Evolutionary conservation across 2,329 filamentous ascomycete genomes (phyloP).

Genomic region (Dothistroma septosporum): DNA sequence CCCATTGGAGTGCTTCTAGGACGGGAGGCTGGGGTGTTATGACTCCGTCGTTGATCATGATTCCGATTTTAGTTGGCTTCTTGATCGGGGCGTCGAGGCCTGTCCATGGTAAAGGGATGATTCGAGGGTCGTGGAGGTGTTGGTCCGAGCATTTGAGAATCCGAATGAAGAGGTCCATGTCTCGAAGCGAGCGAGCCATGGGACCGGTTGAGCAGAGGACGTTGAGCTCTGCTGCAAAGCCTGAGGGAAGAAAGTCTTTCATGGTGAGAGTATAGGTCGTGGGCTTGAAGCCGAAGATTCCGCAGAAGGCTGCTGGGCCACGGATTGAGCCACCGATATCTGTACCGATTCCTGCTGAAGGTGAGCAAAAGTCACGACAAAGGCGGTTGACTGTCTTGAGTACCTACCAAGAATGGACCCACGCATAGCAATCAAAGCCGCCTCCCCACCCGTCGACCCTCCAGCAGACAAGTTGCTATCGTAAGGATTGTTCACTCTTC

Average conservation of each 20-base stretch:
- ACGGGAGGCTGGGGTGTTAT: constrained; percentile 20
- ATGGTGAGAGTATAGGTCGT: constrained; percentile 16
- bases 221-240: constrained; percentile 21
- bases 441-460: constrained; percentile 46
- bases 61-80: constrained; percentile 14
- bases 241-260: constrained; percentile 11
- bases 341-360: constrained; percentile 49
- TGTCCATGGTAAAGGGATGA: constrained; percentile 19
- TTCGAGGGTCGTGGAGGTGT: constrained; percentile 16
- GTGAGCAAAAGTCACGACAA: background rate
- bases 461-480: constrained; percentile 19
- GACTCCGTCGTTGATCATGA: constrained; percentile 17
- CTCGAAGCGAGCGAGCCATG: constrained; percentile 15
- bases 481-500: constrained; percentile 16
- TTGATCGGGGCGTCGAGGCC: constrained; percentile 10
- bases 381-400: background rate
- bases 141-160: constrained; percentile 8
- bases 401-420: background rate
- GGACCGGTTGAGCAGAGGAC: constrained; percentile 19
- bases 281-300: constrained; percentile 34
- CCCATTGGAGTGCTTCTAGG: constrained; percentile 13
- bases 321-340: constrained; percentile 60
- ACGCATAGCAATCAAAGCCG: background rate
- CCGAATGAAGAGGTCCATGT: constrained; percentile 17
- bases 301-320: constrained; percentile 76